Percentiles rank a stretch among this genome's conserved stretches.
Conservation (phyloP, 2,329 filamentous ascomycete species). For the Parastagonospora avenae region DNA sequence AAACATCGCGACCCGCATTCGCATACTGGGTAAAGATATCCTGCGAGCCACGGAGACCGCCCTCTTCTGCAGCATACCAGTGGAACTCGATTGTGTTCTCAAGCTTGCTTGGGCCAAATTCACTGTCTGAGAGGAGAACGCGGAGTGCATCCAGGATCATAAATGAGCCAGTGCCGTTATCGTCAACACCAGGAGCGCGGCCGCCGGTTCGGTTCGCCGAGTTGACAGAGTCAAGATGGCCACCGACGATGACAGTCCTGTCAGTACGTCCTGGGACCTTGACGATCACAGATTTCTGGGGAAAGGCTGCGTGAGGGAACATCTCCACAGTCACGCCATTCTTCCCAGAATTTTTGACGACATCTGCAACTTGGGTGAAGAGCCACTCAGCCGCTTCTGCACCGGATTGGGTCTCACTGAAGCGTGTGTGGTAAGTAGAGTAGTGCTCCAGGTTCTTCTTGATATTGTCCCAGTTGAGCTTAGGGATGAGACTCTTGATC, state of each 20-base stretch:
- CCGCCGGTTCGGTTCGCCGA: constrained; percentile 3
- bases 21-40: constrained; percentile 84
- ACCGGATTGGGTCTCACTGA: constrained; percentile 52
- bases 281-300: constrained; percentile 84
- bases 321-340: constrained; percentile 69
- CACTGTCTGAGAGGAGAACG: constrained; percentile 71
- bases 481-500: constrained; percentile 13
- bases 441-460: constrained; percentile 21
- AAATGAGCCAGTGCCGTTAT: constrained; percentile 88
- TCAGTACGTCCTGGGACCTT: constrained; percentile 82
- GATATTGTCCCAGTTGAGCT: constrained; percentile 24
- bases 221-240: constrained; percentile 60
- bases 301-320: constrained; percentile 77
- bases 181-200: constrained; percentile 61
- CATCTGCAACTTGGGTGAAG: constrained; percentile 70
- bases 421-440: constrained; percentile 22
- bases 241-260: constrained; percentile 82
- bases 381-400: constrained; percentile 85
- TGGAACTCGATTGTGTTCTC: constrained; percentile 92
- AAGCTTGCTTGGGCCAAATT: constrained; percentile 71
- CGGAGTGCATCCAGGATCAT: constrained; percentile 91
- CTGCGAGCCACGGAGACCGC: constrained; percentile 82
- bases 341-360: constrained; percentile 73
- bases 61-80: constrained; percentile 92
- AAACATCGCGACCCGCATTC: constrained; percentile 72